phyloP scores from a whole-genome alignment of 1,139 yeast species.

The Suhomyces maxii region DNA sequence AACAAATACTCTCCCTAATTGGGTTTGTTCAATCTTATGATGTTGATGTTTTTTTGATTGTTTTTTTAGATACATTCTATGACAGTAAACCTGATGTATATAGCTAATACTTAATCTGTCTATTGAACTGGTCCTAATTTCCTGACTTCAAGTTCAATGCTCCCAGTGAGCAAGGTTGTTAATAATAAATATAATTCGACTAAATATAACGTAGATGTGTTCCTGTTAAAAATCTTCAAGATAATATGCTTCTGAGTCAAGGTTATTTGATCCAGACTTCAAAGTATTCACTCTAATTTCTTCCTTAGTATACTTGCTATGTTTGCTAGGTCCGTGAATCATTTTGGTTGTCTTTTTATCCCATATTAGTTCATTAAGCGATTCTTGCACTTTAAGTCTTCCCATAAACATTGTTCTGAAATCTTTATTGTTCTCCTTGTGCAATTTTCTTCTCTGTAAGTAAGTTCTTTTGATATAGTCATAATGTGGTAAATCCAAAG shows the following conservation, averaged over 20 bases:
- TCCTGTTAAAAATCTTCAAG: conserved; percentile 9
- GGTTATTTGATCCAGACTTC: conserved; percentile 8
- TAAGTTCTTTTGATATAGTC: conserved; percentile 3
- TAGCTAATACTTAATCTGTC: not conserved
- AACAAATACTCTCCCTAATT: not conserved
- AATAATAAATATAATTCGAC: not conserved
- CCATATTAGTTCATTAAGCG: conserved; percentile 11
- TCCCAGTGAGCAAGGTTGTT: not conserved
- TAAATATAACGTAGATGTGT: not conserved
- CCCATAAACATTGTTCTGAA: conserved; percentile 9
- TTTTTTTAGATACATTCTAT: not conserved
- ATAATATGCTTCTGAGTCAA: conserved; percentile 11
- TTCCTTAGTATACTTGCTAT: not conserved
- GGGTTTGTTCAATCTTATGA: not conserved
- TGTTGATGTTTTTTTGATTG: not conserved
- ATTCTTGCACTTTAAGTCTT: conserved; percentile 11
- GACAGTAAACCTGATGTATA: not conserved
- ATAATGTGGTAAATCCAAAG: not conserved
- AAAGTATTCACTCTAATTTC: conserved; percentile 7
- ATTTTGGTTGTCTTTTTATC: not conserved
- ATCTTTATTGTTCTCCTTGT: conserved; percentile 3
- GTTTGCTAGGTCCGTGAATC: not conserved
- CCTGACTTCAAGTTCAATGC: not conserved
- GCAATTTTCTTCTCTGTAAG: conserved; percentile 4
- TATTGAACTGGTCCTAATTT: conserved; percentile 1